A percentile compares a stretch with the other conserved stretches of the same genome.
Evolutionary conservation across 2,329 filamentous ascomycete species (phyloP).

Genomic region (Tolypocladium endophyticum): DNA sequence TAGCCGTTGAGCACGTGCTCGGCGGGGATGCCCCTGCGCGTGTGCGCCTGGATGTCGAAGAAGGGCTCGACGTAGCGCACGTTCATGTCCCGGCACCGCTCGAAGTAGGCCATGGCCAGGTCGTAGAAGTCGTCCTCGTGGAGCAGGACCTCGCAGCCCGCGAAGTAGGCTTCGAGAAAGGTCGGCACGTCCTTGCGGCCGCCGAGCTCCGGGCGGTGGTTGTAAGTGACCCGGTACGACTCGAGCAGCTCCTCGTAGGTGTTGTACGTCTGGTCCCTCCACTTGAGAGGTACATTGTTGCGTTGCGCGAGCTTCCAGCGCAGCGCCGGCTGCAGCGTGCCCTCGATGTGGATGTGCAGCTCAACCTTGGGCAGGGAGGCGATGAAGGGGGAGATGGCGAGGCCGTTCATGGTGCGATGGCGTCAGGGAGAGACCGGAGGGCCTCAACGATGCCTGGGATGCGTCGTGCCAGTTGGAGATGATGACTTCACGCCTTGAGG

Average conservation of each 20-base stretch:
- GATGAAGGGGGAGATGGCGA: slow-evolving; percentile 37
- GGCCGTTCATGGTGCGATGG: slow-evolving; percentile 14
- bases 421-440: neutral
- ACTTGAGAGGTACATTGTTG: slow-evolving; percentile 52
- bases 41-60: slow-evolving; percentile 69
- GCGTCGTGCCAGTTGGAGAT: neutral
- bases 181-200: slow-evolving; percentile 24
- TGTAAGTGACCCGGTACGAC: slow-evolving; percentile 52
- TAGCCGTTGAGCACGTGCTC: slow-evolving; percentile 53
- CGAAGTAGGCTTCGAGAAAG: slow-evolving; percentile 65
- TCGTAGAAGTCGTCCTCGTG: slow-evolving; percentile 59
- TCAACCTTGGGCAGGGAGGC: slow-evolving; percentile 64
- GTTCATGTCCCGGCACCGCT: slow-evolving; percentile 48
- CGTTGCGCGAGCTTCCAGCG: slow-evolving; percentile 57
- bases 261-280: slow-evolving; percentile 37
- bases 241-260: slow-evolving; percentile 46
- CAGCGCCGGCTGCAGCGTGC: slow-evolving; percentile 55
- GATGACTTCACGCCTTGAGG: neutral
- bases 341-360: slow-evolving; percentile 70
- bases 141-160: slow-evolving; percentile 63
- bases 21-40: slow-evolving; percentile 48
- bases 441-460: neutral
- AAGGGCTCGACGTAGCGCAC: slow-evolving; percentile 65
- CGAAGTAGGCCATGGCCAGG: slow-evolving; percentile 60
- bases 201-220: slow-evolving; percentile 26